These are phyloP conservation scores for Sophora flavescens DNA, from an alignment of 306 rosid genomes.

Conservation along the genomic window DNA sequence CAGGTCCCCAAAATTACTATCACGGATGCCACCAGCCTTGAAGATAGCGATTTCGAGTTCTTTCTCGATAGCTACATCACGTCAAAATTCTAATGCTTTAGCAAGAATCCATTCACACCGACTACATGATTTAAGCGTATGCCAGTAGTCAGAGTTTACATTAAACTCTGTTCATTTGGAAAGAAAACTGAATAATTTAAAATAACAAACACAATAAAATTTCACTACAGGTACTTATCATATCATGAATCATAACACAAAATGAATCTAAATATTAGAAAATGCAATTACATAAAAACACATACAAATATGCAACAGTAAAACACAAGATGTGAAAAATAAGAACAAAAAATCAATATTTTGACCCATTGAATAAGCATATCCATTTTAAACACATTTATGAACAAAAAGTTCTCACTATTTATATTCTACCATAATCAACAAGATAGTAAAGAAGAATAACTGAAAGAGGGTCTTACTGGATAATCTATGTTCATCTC, in stretches of 20 bases:
- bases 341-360: no score
- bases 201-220: background rate
- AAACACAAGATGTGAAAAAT: no score
- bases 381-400: no score
- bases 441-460: background rate
- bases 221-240: background rate
- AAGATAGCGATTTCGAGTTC: slow-evolving; percentile 87
- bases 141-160: slow-evolving; percentile 5
- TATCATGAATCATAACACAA: background rate
- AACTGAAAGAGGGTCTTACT: slow-evolving; percentile 65
- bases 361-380: no score
- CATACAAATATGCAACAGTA: background rate
- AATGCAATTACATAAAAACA: slow-evolving; percentile 4
- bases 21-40: slow-evolving; percentile 82
- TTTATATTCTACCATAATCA: no score
- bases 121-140: slow-evolving; percentile 37
- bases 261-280: slow-evolving; percentile 11
- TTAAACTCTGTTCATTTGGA: background rate
- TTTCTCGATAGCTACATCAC: slow-evolving; percentile 81
- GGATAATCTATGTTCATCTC: slow-evolving; percentile 65
- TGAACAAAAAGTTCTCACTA: no score
- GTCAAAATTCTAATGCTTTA: slow-evolving; percentile 60
- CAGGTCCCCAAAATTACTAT: slow-evolving; percentile 82
- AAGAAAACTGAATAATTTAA: background rate
- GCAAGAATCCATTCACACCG: slow-evolving; percentile 48